Evolutionary conservation across 2,329 filamentous ascomycete genomes (phyloP), one percentile per base, ranked within the genome.

Genomic region (Metarhizium album): DNA sequence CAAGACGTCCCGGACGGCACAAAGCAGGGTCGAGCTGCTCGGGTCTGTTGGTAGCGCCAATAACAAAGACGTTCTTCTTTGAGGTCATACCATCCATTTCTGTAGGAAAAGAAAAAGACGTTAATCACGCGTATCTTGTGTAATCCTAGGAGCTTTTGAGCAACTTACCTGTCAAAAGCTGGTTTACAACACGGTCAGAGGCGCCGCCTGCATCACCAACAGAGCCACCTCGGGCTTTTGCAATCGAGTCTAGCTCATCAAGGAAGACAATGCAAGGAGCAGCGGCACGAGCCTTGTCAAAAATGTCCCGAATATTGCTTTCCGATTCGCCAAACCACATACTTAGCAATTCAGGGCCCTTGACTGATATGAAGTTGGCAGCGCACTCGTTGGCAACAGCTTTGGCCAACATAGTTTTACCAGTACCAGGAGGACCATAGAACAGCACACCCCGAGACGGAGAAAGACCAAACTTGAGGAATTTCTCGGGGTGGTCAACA

Each of bases 281-380:
- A 54, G 94, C 93, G 56, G 93, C 94, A 67, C 93, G 89, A 58
- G 93, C 93, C 83, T 97, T 98, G 82, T 98, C 93, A 71, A 98
- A 98, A 64, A 98, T 98, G 69, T 98, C 93, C 67, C 93, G 88
- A 59, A 98, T 97, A 75, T 98, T 98, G 82, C 89, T 95, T 75
- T 98, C 94, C 50, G 93, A 98, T 76, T 98, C 93, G 84, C 93
- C 93, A 67, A 98, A 98, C 93, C 93, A 98, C 93, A 98, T 98
- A 70, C 90, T 96, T 62, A 98, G 82, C 64, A 98, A 79, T 71
- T 98, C 93, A 52, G 93, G 94, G 55, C 93, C 93, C 83, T 98
- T 98, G 72, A 98, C 86, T 40, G 93, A 98, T 68, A 98, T 97
- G 76, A 98, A 98, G 78, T 98, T 98, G 79, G 93, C 93, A 55